Conservation (phyloP, 1,284 basidiomycete genomes). For the Ustilago cynodontis region DNA sequence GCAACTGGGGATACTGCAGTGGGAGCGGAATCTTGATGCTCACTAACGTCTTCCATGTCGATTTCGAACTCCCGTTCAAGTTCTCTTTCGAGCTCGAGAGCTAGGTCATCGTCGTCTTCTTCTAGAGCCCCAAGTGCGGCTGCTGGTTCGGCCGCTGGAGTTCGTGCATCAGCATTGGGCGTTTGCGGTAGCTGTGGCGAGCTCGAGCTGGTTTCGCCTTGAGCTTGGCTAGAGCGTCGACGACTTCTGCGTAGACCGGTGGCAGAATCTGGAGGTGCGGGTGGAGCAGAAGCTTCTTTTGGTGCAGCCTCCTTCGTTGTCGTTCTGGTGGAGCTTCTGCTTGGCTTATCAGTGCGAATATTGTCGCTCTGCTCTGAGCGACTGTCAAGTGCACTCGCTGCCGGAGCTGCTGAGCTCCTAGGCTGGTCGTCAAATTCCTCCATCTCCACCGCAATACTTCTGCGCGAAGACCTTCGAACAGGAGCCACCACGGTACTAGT, state of each 20-base stretch:
- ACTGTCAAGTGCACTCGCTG: neutral
- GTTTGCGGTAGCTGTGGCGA: neutral
- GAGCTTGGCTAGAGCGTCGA: conserved; percentile 35
- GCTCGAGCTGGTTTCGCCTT: conserved; percentile 1
- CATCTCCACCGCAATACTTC: conserved; percentile 35
- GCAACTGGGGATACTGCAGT: neutral
- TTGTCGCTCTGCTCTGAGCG: neutral
- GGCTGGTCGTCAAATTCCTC: conserved; percentile 36
- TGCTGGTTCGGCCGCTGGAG: neutral
- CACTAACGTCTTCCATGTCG: conserved; percentile 22
- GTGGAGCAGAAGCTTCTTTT: neutral
- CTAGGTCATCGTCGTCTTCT: conserved; percentile 36
- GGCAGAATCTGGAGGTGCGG: conserved; percentile 6
- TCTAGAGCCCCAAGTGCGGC: neutral
- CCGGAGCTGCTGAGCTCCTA: neutral
- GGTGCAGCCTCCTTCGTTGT: conserved; percentile 8
- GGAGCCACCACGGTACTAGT: conserved; percentile 12
- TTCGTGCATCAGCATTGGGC: neutral
- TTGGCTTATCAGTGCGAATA: neutral
- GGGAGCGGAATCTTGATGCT: conserved; percentile 1
- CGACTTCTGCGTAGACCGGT: conserved; percentile 29
- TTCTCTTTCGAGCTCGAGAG: conserved; percentile 46
- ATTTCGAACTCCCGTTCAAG: conserved; percentile 40
- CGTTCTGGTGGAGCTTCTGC: conserved; percentile 4
- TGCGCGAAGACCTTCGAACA: conserved; percentile 28